Conservation (phyloP, 2,329 filamentous ascomycete genomes). For the Colletotrichum lini region DNA sequence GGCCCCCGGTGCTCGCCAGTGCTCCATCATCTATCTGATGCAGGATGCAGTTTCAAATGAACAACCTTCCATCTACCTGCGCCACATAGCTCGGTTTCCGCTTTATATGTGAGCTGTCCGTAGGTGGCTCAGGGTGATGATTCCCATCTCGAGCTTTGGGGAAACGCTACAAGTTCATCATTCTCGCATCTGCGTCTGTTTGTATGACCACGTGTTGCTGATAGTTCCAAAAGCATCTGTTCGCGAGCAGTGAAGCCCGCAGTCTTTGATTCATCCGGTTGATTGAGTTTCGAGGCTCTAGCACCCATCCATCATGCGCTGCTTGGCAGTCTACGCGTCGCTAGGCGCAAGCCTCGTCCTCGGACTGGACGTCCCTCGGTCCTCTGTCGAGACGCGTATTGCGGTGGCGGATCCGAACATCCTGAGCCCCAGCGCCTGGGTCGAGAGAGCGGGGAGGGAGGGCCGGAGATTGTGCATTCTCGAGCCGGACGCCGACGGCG, state of each 20-base stretch:
- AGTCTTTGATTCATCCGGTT: not conserved
- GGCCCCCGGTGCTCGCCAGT: not conserved
- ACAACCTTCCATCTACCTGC: not conserved
- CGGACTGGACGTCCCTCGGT: not conserved
- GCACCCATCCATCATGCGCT: constrained; percentile 22
- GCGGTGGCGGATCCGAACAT: not conserved
- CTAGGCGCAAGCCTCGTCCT: constrained; percentile 10
- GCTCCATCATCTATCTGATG: constrained; percentile 29
- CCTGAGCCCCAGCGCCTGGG: constrained; percentile 24
- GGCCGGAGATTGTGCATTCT: constrained; percentile 50
- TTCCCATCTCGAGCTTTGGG: not conserved
- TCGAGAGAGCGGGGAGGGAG: constrained; percentile 56
- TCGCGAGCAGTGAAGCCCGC: constrained; percentile 7
- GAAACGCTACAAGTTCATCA: not conserved
- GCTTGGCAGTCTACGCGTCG: constrained; percentile 14
- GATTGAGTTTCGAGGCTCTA: constrained; percentile 5
- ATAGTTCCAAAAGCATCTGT: constrained; percentile 16
- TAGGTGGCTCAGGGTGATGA: not conserved
- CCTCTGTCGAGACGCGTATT: not conserved
- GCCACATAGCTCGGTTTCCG: not conserved
- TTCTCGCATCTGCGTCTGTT: not conserved
- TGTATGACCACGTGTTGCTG: not conserved
- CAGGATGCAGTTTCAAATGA: constrained; percentile 22
- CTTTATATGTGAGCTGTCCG: constrained; percentile 18
- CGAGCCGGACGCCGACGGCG: constrained; percentile 45